These are phyloP conservation scores for Hypomontagnella submonticulosa DNA, from an alignment of 495 filamentous ascomycete genomes.

Conservation along the genomic window DNA sequence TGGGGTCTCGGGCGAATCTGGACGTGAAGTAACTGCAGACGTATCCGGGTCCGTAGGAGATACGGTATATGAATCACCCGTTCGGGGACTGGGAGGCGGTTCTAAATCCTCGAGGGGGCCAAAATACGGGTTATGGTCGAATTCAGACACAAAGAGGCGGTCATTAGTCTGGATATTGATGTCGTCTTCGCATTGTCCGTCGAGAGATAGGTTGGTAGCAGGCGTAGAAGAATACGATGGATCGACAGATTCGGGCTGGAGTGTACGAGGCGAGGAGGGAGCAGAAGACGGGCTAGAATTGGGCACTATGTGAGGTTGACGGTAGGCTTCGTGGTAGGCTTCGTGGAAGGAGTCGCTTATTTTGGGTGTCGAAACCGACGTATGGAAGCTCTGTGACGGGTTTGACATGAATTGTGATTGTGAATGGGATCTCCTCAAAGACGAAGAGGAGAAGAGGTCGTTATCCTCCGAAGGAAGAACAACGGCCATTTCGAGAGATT, in stretches of 20 bases:
- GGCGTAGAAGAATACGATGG: constrained; percentile 65
- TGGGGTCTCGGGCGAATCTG: constrained; percentile 54
- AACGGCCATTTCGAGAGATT: constrained; percentile 53
- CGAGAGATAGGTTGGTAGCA: constrained; percentile 71
- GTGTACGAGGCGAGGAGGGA: constrained; percentile 55
- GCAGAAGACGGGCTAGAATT: constrained; percentile 63
- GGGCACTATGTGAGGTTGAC: constrained; percentile 47
- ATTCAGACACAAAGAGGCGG: constrained; percentile 67
- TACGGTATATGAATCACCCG: constrained; percentile 56
- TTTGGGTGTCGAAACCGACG: constrained; percentile 56
- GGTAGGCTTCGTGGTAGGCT: constrained; percentile 42
- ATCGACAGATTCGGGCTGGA: constrained; percentile 53
- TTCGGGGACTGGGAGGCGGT: constrained; percentile 58
- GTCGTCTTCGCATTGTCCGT: constrained; percentile 62
- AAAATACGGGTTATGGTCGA: constrained; percentile 64
- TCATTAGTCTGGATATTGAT: constrained; percentile 61
- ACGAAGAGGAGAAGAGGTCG: constrained; percentile 55
- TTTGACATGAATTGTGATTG: constrained; percentile 56
- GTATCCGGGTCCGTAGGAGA: constrained; percentile 58
- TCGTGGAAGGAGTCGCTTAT: constrained; percentile 52
- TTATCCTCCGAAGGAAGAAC: constrained; percentile 59
- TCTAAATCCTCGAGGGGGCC: constrained; percentile 59
- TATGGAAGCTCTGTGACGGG: constrained; percentile 51
- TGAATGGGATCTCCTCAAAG: constrained; percentile 61
- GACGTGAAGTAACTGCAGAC: constrained; percentile 58